phyloP scores from a whole-genome alignment of 371 early-diverging fungal genomes.

The Umbelopsis sp. region DNA sequence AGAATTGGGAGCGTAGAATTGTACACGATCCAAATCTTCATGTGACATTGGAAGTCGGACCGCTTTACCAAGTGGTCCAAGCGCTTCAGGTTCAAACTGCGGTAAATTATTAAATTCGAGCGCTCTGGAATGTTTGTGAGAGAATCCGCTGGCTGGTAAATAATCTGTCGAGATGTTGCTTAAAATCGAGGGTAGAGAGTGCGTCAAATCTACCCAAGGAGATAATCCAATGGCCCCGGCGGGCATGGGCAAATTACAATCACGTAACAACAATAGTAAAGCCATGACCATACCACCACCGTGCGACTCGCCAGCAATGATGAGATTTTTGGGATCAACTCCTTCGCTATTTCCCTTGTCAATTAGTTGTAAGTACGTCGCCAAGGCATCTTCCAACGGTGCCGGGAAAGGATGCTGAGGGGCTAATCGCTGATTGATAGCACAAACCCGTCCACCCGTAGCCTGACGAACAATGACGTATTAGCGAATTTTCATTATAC shows the following conservation, averaged over 20 bases:
- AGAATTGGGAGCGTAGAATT: conserved; percentile 59
- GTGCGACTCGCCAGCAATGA: conserved; percentile 83
- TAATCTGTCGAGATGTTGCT: conserved; percentile 63
- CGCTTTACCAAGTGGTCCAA: conserved; percentile 37
- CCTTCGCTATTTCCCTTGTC: conserved; percentile 54
- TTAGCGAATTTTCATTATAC: not conserved
- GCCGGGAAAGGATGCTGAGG: conserved; percentile 86
- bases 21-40: conserved; percentile 46
- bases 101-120: conserved; percentile 43
- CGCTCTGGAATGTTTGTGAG: conserved; percentile 43
- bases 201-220: conserved; percentile 59
- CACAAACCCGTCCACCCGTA: conserved; percentile 38
- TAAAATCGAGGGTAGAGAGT: conserved; percentile 66
- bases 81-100: conserved; percentile 25
- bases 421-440: conserved; percentile 79
- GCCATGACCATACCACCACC: conserved; percentile 68
- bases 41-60: conserved; percentile 26
- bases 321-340: conserved; percentile 65
- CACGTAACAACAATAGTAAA: conserved; percentile 54
- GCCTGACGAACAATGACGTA: conserved; percentile 19
- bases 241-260: conserved; percentile 53
- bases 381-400: conserved; percentile 78
- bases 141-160: conserved; percentile 61
- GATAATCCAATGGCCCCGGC: conserved; percentile 38
- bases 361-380: conserved; percentile 73